Conservation (phyloP, 768 basidiomycete genomes). For the Lactarius indigo region DNA sequence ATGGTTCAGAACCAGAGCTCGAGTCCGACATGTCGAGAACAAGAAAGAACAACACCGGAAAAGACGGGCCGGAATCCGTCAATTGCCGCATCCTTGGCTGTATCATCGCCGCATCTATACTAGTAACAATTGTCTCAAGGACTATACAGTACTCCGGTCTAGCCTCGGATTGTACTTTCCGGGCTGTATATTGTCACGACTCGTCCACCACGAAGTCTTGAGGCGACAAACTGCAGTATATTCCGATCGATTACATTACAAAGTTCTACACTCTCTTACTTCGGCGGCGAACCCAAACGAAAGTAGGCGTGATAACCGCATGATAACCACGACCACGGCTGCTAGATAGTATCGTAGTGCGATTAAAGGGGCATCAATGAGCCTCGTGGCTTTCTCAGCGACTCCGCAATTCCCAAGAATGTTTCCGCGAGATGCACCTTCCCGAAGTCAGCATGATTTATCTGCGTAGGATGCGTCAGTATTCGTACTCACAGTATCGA, state of each 20-base stretch:
- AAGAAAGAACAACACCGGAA: neutral
- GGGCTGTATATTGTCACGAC: no score
- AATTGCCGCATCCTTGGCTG: no score
- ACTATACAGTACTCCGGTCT: no score
- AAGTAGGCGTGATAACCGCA: neutral
- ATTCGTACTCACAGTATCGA: slow-evolving; percentile 46
- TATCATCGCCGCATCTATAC: no score
- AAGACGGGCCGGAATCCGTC: neutral
- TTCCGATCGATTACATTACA: neutral
- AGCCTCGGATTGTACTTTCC: no score
- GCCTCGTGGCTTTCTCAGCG: slow-evolving; percentile 53
- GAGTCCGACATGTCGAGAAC: neutral
- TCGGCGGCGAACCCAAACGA: neutral
- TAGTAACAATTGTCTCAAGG: no score
- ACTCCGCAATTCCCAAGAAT: slow-evolving; percentile 56
- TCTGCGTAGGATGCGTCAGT: neutral
- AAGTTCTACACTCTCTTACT: neutral
- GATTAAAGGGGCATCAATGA: slow-evolving; percentile 34
- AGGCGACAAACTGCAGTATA: neutral
- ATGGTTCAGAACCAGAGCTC: neutral
- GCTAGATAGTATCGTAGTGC: neutral
- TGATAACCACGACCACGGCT: neutral
- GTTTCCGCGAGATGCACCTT: slow-evolving; percentile 55
- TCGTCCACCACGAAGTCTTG: no score
- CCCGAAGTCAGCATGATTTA: neutral